A percentile compares a stretch with the other conserved stretches of the same genome.
Conservation (phyloP, 345 rosid species). For the Murraya paniculata region DNA sequence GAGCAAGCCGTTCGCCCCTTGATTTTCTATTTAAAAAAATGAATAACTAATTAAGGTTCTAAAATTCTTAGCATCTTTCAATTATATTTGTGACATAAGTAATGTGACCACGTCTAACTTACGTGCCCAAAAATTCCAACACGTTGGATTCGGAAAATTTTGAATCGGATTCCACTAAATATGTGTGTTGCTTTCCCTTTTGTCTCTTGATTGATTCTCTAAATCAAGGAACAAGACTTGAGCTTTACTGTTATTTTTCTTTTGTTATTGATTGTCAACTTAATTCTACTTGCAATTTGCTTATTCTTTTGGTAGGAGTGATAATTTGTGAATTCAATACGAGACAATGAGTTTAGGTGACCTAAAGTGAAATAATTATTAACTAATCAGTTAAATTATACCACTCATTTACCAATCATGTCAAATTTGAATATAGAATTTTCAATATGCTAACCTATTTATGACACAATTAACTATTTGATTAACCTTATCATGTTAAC, state of each 20-base stretch:
- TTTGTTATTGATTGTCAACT: not conserved
- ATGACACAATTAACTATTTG: too few relatives aligned
- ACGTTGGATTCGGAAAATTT: conserved; percentile 11
- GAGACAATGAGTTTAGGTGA: too few relatives aligned
- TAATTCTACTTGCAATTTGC: not conserved
- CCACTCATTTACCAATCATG: too few relatives aligned
- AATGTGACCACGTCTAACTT: not conserved
- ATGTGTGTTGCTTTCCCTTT: not conserved
- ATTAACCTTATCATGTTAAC: too few relatives aligned
- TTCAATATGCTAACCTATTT: too few relatives aligned
- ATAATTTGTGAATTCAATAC: too few relatives aligned
- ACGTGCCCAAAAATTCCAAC: conserved; percentile 5
- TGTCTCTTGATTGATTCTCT: not conserved
- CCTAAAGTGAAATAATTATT: too few relatives aligned
- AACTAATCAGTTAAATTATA: too few relatives aligned
- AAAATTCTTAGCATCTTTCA: not conserved
- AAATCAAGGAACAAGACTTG: not conserved
- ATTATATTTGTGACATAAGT: not conserved
- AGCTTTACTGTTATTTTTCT: not conserved
- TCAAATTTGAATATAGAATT: too few relatives aligned
- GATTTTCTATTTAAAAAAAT: not conserved
- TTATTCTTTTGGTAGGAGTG: not conserved
- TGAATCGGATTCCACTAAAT: conserved; percentile 23
- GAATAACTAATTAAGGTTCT: not conserved
- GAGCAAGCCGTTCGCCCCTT: not conserved